These are phyloP conservation scores for Tetrapisispora fleetii DNA, from an alignment of 805 yeast species.

Conservation along the genomic window DNA sequence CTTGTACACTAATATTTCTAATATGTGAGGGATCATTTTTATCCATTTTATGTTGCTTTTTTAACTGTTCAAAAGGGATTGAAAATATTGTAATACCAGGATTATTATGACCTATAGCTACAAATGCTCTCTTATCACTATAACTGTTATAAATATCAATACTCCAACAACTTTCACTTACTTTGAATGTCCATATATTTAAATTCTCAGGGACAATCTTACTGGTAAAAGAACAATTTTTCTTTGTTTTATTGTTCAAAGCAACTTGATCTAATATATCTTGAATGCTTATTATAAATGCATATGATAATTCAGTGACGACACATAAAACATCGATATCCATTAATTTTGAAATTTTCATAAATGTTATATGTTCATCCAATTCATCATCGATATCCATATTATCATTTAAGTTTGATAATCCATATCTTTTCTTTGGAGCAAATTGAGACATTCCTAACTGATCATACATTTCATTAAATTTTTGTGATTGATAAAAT, in stretches of 20 bases:
- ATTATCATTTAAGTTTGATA: not conserved
- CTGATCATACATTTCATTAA: not conserved
- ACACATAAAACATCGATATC: constrained; percentile 37
- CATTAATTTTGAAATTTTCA: constrained; percentile 33
- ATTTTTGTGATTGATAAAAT: not conserved
- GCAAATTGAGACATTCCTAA: not conserved
- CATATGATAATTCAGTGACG: constrained; percentile 49
- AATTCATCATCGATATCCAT: not conserved
- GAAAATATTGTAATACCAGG: constrained; percentile 16
- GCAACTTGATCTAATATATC: constrained; percentile 18
- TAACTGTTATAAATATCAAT: constrained; percentile 9
- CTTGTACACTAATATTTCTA: not conserved
- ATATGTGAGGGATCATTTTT: not conserved
- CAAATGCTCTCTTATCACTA: constrained; percentile 1
- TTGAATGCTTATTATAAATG: constrained; percentile 31
- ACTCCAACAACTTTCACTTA: constrained; percentile 18
- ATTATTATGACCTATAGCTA: constrained; percentile 18
- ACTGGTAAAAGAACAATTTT: no score
- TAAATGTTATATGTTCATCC: constrained; percentile 33
- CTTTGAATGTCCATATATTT: constrained; percentile 4
- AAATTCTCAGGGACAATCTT: not conserved
- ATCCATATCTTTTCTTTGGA: not conserved
- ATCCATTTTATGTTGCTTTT: no score
- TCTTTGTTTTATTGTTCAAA: not conserved
- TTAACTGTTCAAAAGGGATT: not conserved